Evolutionary conservation across 768 basidiomycete species (phyloP).

Genomic region (Podaxis carcinomalis): DNA sequence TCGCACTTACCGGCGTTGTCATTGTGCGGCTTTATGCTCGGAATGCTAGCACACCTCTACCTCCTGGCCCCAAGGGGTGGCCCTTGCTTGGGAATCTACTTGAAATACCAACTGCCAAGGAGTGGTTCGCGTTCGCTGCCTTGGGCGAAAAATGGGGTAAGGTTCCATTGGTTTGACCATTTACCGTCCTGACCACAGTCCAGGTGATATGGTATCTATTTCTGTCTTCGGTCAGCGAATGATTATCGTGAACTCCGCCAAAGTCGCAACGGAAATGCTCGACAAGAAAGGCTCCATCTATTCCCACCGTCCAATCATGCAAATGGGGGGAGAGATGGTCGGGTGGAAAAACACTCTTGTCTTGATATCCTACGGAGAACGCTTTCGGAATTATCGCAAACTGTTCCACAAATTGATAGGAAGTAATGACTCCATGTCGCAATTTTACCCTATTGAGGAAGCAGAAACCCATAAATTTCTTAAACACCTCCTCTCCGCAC

Average conservation of each 20-base stretch:
- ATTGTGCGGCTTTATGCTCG: slow-evolving; percentile 17
- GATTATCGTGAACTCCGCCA: slow-evolving; percentile 37
- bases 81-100: slow-evolving; percentile 45
- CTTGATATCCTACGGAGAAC: slow-evolving; percentile 32
- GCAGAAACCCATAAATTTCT: slow-evolving; percentile 35
- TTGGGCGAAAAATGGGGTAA: slow-evolving; percentile 44
- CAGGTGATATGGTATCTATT: slow-evolving; percentile 39
- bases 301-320: slow-evolving; percentile 47
- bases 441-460: slow-evolving; percentile 35
- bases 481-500: slow-evolving; percentile 28
- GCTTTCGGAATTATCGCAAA: slow-evolving; percentile 36
- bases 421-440: slow-evolving; percentile 29
- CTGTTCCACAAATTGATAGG: slow-evolving; percentile 40
- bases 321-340: slow-evolving; percentile 39
- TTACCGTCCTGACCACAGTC: background rate
- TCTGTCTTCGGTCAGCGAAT: slow-evolving; percentile 43
- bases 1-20: slow-evolving; percentile 14
- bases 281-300: slow-evolving; percentile 49
- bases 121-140: slow-evolving; percentile 39
- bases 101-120: slow-evolving; percentile 44
- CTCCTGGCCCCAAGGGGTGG: slow-evolving; percentile 41
- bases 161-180: slow-evolving; percentile 5
- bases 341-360: slow-evolving; percentile 35
- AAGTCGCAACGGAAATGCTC: slow-evolving; percentile 43
- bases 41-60: slow-evolving; percentile 22